A percentile compares a stretch with the other conserved stretches of the same genome.
Conservation (phyloP, 2,329 filamentous ascomycete species). For the Tolypocladium cylindrosporum region DNA sequence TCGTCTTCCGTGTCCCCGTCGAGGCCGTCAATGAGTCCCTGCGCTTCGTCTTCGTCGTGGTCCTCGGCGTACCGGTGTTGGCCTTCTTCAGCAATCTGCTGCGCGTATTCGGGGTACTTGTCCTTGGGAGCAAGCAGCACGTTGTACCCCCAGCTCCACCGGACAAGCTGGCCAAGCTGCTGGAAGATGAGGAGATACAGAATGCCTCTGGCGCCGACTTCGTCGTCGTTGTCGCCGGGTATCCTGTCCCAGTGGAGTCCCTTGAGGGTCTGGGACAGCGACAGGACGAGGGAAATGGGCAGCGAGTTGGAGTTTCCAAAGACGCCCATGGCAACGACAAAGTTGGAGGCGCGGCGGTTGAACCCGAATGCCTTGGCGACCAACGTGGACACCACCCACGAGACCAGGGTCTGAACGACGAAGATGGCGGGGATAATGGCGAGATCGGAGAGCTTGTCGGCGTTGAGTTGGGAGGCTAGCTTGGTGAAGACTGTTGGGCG, state of each 20-base stretch:
- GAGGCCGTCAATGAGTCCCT: conserved; percentile 29
- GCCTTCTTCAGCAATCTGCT: conserved; percentile 45
- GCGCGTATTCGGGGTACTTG: conserved; percentile 55
- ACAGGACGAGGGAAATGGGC: conserved; percentile 91
- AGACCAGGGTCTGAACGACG: conserved; percentile 75
- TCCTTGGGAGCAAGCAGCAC: conserved; percentile 81
- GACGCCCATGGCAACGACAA: conserved; percentile 91
- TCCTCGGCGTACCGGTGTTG: conserved; percentile 43
- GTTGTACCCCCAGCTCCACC: conserved; percentile 98
- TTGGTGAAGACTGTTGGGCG: conserved; percentile 75
- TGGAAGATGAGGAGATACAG: conserved; percentile 96
- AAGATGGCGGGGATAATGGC: conserved; percentile 96
- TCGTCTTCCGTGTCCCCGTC: conserved; percentile 28
- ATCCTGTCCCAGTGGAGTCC: conserved; percentile 91
- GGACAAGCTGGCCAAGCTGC: conserved; percentile 86
- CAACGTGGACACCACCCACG: conserved; percentile 63
- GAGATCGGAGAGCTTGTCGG: conserved; percentile 80
- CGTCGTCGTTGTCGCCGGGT: conserved; percentile 86
- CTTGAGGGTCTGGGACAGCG: conserved; percentile 81
- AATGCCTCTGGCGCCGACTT: conserved; percentile 88
- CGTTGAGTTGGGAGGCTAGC: conserved; percentile 85
- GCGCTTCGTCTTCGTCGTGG: conserved; percentile 31
- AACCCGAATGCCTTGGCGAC: conserved; percentile 73
- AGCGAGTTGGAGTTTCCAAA: conserved; percentile 98
- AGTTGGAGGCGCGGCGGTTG: conserved; percentile 78